Base-by-base conservation (phyloP, 345 rosid species). In the Anacardium occidentale region DNA sequence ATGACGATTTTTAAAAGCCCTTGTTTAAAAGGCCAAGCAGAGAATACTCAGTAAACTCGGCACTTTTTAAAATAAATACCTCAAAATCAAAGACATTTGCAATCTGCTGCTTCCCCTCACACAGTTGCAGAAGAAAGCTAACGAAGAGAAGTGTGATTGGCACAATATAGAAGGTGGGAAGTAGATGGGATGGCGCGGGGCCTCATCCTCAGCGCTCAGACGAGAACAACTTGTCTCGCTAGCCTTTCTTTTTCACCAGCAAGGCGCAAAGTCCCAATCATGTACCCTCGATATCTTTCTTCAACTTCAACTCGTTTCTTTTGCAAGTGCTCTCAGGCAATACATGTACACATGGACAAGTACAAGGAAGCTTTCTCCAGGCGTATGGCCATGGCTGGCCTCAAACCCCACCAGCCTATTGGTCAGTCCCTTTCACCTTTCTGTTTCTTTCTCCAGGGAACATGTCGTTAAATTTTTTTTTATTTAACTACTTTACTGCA, bases 321-420 rank as follows among this genome's bases (percentile, higher is more conserved):
- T 81, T 85, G 91, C 84, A 74, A 64, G 11, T 68, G 82, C 62
- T 66, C 64, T 25, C 77, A 85, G 32, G 62, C 80, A 2, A 26
- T 50, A 57, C 59, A 61, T 0, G 62, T 72, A 7, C 83, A 78
- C 74, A 72, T 80, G 69, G 66, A 83, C 7, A 73, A 10, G 29
- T 86, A 89, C 58, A 79, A 74, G 60, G 85, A 88, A 64, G 70
- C 80, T 79, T 94, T 94, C 87, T 83, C 84, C 74, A 75, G 74
- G 72, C 76, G 88, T 61, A 94, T 94, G 96, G 86, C 86, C 37
- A 85, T 88, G 87, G 92, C 97, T 1, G 98, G 98, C 26, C 91
- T 95, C 81, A 84, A 87, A 74, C 92, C 89, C 56, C 90, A 92
- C 69, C 93, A 92, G 83, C 91, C 88, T 11, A 82, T 92, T 50